phyloP scores from a whole-genome alignment of 169 alveolate species.

The Neospora caninum region DNA sequence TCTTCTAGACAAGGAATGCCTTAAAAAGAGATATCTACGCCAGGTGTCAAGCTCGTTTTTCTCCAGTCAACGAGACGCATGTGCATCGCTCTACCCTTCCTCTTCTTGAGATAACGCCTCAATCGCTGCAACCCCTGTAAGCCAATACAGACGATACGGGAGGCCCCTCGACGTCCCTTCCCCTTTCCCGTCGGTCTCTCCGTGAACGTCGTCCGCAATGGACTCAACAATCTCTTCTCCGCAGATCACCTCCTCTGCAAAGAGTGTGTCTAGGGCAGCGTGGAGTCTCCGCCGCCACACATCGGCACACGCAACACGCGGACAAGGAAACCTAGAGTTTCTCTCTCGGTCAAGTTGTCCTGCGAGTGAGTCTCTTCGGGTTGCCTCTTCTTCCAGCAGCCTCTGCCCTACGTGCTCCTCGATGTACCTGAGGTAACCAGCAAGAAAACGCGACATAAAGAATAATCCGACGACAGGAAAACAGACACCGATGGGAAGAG shows the following conservation, averaged over 20 bases:
- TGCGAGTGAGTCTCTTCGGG: background rate
- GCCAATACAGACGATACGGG: background rate
- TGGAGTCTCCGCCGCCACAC: slow-evolving; percentile 27
- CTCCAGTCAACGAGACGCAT: background rate
- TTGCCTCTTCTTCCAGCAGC: background rate
- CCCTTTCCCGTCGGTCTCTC: too few relatives aligned
- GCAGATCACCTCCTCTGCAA: background rate
- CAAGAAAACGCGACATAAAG: background rate
- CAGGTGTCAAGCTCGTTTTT: background rate
- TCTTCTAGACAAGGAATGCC: background rate
- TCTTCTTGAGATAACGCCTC: background rate
- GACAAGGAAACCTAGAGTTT: too few relatives aligned
- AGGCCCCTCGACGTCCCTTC: too few relatives aligned
- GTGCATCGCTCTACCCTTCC: background rate
- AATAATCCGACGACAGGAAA: too few relatives aligned
- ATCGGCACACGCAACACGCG: background rate
- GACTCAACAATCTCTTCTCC: background rate
- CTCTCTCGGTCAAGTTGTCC: background rate
- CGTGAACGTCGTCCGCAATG: background rate
- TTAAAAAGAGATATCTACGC: background rate
- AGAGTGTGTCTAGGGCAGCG: slow-evolving; percentile 1
- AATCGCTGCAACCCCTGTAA: background rate
- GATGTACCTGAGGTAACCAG: background rate
- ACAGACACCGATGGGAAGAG: background rate
- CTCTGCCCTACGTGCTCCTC: background rate